These are phyloP conservation scores for Soucietia sequanensis DNA, from an alignment of 805 yeast species.

Conservation along the genomic window DNA sequence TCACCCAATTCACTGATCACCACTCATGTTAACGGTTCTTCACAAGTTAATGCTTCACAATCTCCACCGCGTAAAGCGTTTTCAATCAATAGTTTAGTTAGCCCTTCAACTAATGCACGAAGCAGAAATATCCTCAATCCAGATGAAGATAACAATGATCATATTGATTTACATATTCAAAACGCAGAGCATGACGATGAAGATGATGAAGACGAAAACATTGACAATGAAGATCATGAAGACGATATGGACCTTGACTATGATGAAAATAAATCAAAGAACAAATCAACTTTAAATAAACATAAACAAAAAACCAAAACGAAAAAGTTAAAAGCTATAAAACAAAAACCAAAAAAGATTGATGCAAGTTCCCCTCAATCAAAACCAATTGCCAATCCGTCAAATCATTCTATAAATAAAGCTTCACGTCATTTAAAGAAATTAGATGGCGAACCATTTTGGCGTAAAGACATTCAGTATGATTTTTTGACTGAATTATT, in stretches of 20 bases:
- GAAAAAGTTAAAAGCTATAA: conserved; percentile 23
- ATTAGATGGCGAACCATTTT: conserved; percentile 87
- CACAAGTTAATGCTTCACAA: no score
- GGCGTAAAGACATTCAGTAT: conserved; percentile 85
- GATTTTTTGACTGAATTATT: conserved; percentile 69
- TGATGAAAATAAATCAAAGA: conserved; percentile 3
- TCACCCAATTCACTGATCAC: no score
- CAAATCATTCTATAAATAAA: conserved; percentile 18
- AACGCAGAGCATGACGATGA: conserved; percentile 5
- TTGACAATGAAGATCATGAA: conserved; percentile 4
- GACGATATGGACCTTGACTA: not conserved
- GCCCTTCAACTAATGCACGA: conserved; percentile 1
- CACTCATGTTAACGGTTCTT: no score
- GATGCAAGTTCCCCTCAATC: conserved; percentile 21
- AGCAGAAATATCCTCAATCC: conserved; percentile 4
- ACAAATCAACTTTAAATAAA: conserved; percentile 4
- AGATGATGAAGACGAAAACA: no score
- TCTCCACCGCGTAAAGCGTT: conserved; percentile 9
- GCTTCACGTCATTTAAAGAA: conserved; percentile 71
- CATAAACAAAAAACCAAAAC: no score
- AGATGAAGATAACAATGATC: conserved; percentile 1
- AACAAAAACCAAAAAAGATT: no score
- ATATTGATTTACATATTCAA: not conserved
- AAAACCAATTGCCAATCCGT: conserved; percentile 15
- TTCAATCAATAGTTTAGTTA: conserved; percentile 12